Base-by-base conservation (phyloP, 371 early-diverging fungal species). In the Haplosporangium sp. region DNA sequence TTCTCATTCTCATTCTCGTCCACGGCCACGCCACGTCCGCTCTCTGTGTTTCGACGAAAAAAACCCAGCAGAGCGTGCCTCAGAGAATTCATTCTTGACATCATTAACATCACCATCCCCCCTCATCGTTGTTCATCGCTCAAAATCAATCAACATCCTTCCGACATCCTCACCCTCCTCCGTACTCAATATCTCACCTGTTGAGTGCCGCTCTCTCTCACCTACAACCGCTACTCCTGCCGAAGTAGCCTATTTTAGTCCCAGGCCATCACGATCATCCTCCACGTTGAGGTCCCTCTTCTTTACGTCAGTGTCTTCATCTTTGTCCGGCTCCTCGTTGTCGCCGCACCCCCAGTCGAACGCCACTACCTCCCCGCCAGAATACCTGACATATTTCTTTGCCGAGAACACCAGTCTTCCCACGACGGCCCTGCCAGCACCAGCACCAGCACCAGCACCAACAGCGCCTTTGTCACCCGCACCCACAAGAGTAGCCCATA, bases 301-400 rank as follows among this genome's bases (percentile, higher is more conserved):
- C 43, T 73, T 73, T 37, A 41, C 67, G 1, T 59, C 70, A n/a
- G 29, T 65, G 42, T 62, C 75, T 52, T 47, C 64, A 12, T 60
- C 69, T 23, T 42, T 64, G 12, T 61, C 68, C 14, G 21, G 54
- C 10, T 42, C 68, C 10, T 52, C 74, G 11, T 14, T 59, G 20
- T 29, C 52, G 14, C 20, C 62, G 47, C 20, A 42, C 40, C 37
- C 45, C 14, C 40, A 42, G 51, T 29, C 61, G 13, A 43, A 18
- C 8, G 18, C 50, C 38, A 29, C 59, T 1, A 62, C 62, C 40
- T 65, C 23, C 13, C 62, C 73, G 55, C 80, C 80, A 14, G 80
- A 73, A 47, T 79, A 79, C 42, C 54, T 79, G 62, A 79, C 80
- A 45, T 73, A 55, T 38, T 79, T 65, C 66, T 73, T 79, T 43